Base-by-base conservation (phyloP, 768 basidiomycete species). In the Tricholoma sp. region DNA sequence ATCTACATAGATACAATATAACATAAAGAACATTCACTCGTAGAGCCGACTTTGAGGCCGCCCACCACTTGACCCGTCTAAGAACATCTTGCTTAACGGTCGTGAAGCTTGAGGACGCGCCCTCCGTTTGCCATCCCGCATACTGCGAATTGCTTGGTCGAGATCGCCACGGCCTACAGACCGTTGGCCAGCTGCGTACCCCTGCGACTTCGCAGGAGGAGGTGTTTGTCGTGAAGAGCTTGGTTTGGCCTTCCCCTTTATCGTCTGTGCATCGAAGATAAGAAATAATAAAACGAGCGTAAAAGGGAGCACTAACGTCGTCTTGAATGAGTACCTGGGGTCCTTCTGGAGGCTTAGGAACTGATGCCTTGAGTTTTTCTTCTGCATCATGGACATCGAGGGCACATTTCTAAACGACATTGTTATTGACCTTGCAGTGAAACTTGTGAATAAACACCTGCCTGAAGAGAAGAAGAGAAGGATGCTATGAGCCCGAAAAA, bases 81-180 rank as follows among this genome's bases (percentile, higher is more conserved):
- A 63, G 64, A 92, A 91, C 29, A 94, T 90, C 78, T 87, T 89
- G 73, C 88, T 90, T 53, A 89, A 67, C 2, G 84, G 86, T 48
- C 85, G 74, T 7, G 66, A 63, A 17, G 34, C 18, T n/a, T 49
- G 29, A 44, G 75, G 74, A 47, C 82, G 76, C 28, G 69, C 72
- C 58, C 83, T 74, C 47, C 81, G 75, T 66, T 77, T 82, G 34
- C 85, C 92, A 49, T 80, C 81, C 44, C 82, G 81, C 75, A 94
- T 81, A 58, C 86, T 92, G 15, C 89, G 84, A 39, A 98, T 88
- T 1, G 89, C 89, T 63, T 89, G 82, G 61, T 98, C 93, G 32
- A 96, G 71, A 54, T 88, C 88, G 9, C 94, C 94, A 36, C 86
- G 81, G 6, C 86, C 84, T 58, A 90, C 66, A 1, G 90, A 86